These are phyloP conservation scores for Panellus pusillus DNA, from an alignment of 768 basidiomycete species.

Conservation along the genomic window DNA sequence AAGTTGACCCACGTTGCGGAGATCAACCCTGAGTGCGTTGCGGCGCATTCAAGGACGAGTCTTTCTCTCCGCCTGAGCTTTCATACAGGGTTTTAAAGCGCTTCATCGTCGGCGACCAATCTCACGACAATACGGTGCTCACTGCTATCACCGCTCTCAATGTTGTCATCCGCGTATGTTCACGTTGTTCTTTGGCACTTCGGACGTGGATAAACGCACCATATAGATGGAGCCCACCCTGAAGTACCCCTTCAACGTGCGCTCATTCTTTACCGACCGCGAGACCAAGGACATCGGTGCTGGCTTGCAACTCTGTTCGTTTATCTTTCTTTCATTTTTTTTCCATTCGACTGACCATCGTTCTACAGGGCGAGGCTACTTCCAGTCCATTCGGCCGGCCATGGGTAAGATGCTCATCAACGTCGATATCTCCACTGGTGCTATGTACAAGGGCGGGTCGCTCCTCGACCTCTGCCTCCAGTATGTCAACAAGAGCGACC, in stretches of 20 bases:
- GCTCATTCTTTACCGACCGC: conserved; percentile 57
- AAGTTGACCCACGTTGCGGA: conserved; percentile 53
- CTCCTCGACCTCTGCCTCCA: conserved; percentile 49
- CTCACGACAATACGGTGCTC: conserved; percentile 53
- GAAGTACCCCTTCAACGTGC: conserved; percentile 60
- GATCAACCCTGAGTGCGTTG: conserved; percentile 48
- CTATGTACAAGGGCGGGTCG: conserved; percentile 62
- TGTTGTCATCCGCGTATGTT: conserved; percentile 52
- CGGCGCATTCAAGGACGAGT: not conserved
- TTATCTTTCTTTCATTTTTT: not conserved
- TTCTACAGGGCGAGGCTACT: conserved; percentile 66
- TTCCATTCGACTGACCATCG: not conserved
- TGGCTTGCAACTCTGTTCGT: conserved; percentile 48
- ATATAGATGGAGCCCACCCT: conserved; percentile 49
- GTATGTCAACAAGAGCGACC: conserved; percentile 35
- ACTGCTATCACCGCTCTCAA: conserved; percentile 68
- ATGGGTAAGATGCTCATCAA: conserved; percentile 55
- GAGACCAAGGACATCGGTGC: conserved; percentile 47
- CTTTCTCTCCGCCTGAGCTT: not conserved
- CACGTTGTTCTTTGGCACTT: too few relatives aligned
- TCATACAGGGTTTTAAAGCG: conserved; percentile 52
- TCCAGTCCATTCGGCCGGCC: conserved; percentile 61
- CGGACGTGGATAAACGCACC: too few relatives aligned
- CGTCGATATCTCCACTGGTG: conserved; percentile 64
- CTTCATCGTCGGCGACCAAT: conserved; percentile 54